phyloP scores from a whole-genome alignment of 176 grass and related monocot species.

The Triticum urartu region DNA sequence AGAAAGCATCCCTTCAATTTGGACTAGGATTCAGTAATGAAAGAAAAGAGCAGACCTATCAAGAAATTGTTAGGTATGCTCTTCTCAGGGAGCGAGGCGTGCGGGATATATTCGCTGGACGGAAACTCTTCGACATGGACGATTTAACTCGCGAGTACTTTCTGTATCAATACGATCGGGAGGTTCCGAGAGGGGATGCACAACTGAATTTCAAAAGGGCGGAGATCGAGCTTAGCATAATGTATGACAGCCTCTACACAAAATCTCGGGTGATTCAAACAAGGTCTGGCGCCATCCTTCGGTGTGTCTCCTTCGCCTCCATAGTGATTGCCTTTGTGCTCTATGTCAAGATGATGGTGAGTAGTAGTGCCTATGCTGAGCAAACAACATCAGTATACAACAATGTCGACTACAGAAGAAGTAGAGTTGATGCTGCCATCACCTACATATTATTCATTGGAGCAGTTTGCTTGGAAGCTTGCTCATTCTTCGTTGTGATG shows the following conservation, averaged over 20 bases:
- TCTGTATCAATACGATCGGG: neutral
- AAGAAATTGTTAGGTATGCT: neutral
- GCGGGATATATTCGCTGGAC: neutral
- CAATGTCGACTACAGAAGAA: neutral
- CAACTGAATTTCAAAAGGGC: neutral
- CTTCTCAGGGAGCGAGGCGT: neutral
- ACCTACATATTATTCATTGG: neutral
- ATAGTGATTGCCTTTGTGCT: neutral
- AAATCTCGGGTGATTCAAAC: slow-evolving; percentile 4
- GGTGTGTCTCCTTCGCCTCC: neutral
- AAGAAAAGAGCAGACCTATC: neutral
- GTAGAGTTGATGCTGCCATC: neutral
- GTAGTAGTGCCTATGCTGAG: neutral
- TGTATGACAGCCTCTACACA: slow-evolving; percentile 4
- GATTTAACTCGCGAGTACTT: neutral
- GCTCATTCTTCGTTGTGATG: neutral
- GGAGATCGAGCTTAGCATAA: neutral
- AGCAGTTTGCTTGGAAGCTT: neutral
- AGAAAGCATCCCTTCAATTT: neutral
- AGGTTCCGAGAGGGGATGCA: neutral
- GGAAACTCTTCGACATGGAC: neutral
- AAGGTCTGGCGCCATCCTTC: neutral
- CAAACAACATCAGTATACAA: neutral
- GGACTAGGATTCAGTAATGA: neutral
- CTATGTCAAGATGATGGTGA: neutral